Evolutionary conservation across 176 grass and related monocot species (phyloP), one percentile per base, ranked within the genome.

Genomic region (Elaeis guineensis): DNA sequence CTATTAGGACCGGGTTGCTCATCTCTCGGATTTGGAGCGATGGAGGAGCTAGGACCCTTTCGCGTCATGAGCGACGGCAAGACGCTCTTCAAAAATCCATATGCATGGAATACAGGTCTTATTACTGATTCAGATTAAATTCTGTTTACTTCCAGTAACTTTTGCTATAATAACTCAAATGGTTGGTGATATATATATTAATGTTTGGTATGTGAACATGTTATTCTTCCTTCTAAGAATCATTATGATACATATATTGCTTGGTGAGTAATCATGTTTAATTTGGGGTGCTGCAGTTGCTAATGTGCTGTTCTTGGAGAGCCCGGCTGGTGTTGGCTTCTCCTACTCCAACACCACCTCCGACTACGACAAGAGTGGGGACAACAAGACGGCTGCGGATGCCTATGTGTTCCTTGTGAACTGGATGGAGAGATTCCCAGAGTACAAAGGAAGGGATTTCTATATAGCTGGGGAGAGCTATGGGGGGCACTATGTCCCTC

Each of bases 11-110:
- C 93, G 0, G 93, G 93, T 30, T 91, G 93, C 71, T 97, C 93
- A 53, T 97, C 93, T 60, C 54, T 97, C 18, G 93, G 93, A 50
- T 83, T 68, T 64, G 93, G 93, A 1, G 93, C 93, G 22, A 91
- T 97, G 87, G 84, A 91, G 75, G 93, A 97, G 68, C 69, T 91
- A 1, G 93, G 93, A 21, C 87, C 93, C 19, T 97, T 97, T 66
- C 84, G 93, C 23, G 86, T 96, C 55, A 80, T 67, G 80, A 91
- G 84, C 79, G 84, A 91, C 69, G 93, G 93, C 16, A 73, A 69
- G 61, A 80, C 81, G 70, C 82, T 97, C 17, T 91, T 85, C 72
- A 67, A 28, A 21, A 97, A 97, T 63, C 87, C 78, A 17, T 91
- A 77, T 75, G 52, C 87, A 24, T 97, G 93, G 93, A 97, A 97